Base-by-base conservation (phyloP, 768 basidiomycete genomes). In the Tricholoma sp. region DNA sequence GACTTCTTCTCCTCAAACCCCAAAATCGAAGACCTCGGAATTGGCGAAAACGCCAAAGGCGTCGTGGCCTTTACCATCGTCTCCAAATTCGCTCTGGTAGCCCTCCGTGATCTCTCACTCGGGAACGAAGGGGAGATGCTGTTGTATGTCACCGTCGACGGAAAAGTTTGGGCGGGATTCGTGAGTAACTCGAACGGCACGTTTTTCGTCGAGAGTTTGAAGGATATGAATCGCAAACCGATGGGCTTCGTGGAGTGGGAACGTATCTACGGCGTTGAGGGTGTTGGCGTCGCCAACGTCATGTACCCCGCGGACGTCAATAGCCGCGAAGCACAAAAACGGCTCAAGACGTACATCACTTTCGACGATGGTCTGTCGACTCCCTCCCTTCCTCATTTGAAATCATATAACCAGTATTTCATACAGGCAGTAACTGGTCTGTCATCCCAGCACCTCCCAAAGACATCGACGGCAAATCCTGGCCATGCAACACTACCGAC, bases 151-250 rank as follows among this genome's bases (percentile, higher is more conserved):
- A 83, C 89, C 0, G 79, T 91, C 4, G 91, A 98, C 69, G 86
- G 90, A 7, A 79, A 82, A 65, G 80, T 76, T 1, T 99, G 94
- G 94, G 87, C 89, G 2, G 85, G 87, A 63, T 99, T 98, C 76
- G 88, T 96, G 55, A 91, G 88, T 73, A 97, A 98, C 71, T 92
- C n/a, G n/a, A n/a, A n/a, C n/a, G n/a, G n/a, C n/a, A n/a, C n/a
- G n/a, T n/a, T n/a, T n/a, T n/a, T n/a, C 69, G 89, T 94, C 9
- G 82, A 95, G 72, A 89, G 89, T 63, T 77, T 99, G 57, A 83
- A 86, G 72, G 87, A 96, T 66, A 98, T 97, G 5, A 98, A 98
- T 69, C 78, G 97, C 50, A 96, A 98, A 69, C 77, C 81, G 46
- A 71, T 78, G 58, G 97, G 95, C 9, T 97, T 84, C 58, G 96